Evolutionary conservation across 73 alveolate genomes (phyloP).

Genomic region (Paramecium sonneborni): DNA sequence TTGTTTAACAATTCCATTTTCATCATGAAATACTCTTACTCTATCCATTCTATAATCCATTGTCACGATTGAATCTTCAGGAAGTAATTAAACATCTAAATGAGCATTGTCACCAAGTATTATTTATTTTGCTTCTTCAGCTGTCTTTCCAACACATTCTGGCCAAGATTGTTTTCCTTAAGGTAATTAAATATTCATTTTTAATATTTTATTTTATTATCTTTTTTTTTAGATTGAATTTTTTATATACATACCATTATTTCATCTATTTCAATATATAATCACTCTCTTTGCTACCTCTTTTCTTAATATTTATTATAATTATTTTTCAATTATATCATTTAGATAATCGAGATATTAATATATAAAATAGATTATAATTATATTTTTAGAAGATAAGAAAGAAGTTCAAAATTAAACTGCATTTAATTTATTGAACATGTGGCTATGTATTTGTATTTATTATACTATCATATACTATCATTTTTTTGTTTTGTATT

Average conservation of each 20-base stretch:
- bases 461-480: slow-evolving; percentile 1
- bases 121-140: not conserved
- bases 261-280: too few relatives aligned
- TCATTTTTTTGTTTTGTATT: slow-evolving; percentile 62
- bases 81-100: not conserved
- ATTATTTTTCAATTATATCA: too few relatives aligned
- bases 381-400: not conserved
- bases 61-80: not conserved
- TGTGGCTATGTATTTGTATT: not conserved
- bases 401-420: not conserved
- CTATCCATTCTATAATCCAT: not conserved
- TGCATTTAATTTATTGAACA: not conserved
- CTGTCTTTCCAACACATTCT: slow-evolving; percentile 13
- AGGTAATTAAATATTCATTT: not conserved
- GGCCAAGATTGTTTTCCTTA: not conserved
- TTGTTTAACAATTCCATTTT: not conserved
- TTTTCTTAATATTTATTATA: too few relatives aligned
- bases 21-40: not conserved
- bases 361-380: not conserved
- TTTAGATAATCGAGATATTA: not conserved
- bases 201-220: not conserved
- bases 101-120: not conserved
- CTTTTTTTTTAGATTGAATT: too few relatives aligned
- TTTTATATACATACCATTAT: too few relatives aligned
- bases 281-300: too few relatives aligned